These are phyloP conservation scores for Russula ochroleuca DNA, from an alignment of 768 basidiomycete genomes.

Conservation along the genomic window DNA sequence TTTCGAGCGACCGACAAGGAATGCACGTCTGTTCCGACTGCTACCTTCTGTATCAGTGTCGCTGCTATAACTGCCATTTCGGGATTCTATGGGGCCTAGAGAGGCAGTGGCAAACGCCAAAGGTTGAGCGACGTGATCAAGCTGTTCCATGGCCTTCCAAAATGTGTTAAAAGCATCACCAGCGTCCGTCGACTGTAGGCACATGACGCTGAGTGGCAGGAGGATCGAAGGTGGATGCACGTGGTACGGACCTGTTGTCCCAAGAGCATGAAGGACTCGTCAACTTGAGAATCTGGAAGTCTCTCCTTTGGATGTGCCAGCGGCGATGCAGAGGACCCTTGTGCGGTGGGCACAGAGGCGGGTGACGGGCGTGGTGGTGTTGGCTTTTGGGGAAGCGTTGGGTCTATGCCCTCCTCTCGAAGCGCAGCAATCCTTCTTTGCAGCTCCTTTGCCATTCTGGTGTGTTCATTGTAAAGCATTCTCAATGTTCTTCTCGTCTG, in stretches of 20 bases:
- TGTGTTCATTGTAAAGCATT: constrained; percentile 71
- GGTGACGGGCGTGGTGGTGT: constrained; percentile 32
- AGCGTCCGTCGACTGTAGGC: constrained; percentile 46
- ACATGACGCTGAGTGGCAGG: constrained; percentile 11
- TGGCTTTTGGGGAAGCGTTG: constrained; percentile 61
- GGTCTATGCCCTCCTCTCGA: constrained; percentile 73
- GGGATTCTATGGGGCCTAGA: constrained; percentile 45
- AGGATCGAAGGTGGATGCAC: background rate
- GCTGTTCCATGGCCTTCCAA: constrained; percentile 83
- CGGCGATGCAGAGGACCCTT: constrained; percentile 41
- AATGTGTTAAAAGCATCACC: constrained; percentile 86
- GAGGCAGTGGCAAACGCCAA: constrained; percentile 83
- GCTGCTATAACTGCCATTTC: constrained; percentile 55
- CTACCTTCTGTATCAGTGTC: constrained; percentile 64
- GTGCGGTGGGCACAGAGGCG: constrained; percentile 27
- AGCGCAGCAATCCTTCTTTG: constrained; percentile 68
- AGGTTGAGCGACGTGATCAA: constrained; percentile 78
- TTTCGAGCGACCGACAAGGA: constrained; percentile 35
- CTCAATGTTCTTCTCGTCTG: constrained; percentile 76
- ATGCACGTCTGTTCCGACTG: constrained; percentile 48
- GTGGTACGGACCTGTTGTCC: constrained; percentile 61
- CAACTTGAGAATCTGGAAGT: constrained; percentile 50
- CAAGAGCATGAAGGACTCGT: constrained; percentile 86
- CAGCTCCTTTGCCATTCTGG: constrained; percentile 64
- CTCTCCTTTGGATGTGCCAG: constrained; percentile 47